Conservation (phyloP, 768 basidiomycete genomes). For the Cystobasidium onofrii region DNA sequence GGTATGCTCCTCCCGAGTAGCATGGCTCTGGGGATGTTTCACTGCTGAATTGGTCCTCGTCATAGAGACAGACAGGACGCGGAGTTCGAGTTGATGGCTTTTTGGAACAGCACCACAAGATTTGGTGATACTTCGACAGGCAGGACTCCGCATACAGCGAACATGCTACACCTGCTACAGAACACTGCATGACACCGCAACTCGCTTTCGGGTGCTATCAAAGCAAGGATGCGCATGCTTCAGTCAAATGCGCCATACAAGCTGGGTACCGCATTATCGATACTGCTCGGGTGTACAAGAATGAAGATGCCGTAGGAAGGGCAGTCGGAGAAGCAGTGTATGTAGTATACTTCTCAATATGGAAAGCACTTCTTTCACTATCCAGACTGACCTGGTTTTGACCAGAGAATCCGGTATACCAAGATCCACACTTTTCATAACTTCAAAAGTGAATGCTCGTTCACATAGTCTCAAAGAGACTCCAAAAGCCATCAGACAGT, state of each 20-base stretch:
- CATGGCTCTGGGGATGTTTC: not conserved
- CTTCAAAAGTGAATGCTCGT: slow-evolving; percentile 22
- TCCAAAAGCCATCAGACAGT: slow-evolving; percentile 18
- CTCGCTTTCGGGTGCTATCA: slow-evolving; percentile 27
- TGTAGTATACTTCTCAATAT: not conserved
- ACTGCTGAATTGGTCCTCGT: not conserved
- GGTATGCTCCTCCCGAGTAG: not conserved
- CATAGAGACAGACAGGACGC: not conserved
- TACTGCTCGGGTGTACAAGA: slow-evolving; percentile 24
- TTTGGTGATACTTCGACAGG: not conserved
- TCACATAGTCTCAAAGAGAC: slow-evolving; percentile 11
- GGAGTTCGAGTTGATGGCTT: not conserved
- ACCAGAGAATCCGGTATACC: not conserved
- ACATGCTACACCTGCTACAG: not conserved
- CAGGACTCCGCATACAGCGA: not conserved
- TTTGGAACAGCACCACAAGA: not conserved
- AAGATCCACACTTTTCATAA: not conserved
- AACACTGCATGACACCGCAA: slow-evolving; percentile 3
- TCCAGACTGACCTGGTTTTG: not conserved
- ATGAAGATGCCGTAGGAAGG: slow-evolving; percentile 12
- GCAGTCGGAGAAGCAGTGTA: slow-evolving; percentile 9
- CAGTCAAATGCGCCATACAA: not conserved
- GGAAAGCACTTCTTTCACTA: not conserved
- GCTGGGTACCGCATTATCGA: slow-evolving; percentile 3
- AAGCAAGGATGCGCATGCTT: not conserved